A percentile compares a stretch with the other conserved stretches of the same genome.
Conservation (phyloP, 1,139 yeast species). For the Citeromyces hawaiiensis region DNA sequence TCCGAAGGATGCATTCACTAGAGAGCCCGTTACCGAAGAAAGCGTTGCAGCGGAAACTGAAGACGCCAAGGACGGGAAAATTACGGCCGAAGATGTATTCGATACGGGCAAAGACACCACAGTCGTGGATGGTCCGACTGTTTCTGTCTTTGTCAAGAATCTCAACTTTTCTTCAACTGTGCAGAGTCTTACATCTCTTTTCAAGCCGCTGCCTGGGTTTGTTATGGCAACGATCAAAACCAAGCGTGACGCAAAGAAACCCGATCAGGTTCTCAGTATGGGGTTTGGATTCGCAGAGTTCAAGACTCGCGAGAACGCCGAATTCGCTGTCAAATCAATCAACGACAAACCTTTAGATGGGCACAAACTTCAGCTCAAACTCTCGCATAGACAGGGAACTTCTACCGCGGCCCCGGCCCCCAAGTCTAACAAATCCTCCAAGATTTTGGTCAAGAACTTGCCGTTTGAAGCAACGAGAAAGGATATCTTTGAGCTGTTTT, state of each 20-base stretch:
- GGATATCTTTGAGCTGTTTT: slow-evolving; percentile 82
- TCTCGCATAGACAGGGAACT: slow-evolving; percentile 58
- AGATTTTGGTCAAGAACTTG: slow-evolving; percentile 87
- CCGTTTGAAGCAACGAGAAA: slow-evolving; percentile 94
- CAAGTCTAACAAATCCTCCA: slow-evolving; percentile 35
- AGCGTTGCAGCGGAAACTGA: slow-evolving; percentile 9
- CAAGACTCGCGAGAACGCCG: slow-evolving; percentile 64
- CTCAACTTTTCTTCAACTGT: slow-evolving; percentile 74
- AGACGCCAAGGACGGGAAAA: slow-evolving; percentile 27
- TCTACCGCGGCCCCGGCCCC: slow-evolving; percentile 9
- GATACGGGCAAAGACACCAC: slow-evolving; percentile 18
- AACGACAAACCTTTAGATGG: slow-evolving; percentile 81
- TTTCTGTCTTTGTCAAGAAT: slow-evolving; percentile 84
- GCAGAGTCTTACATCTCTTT: slow-evolving; percentile 39
- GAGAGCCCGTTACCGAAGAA: slow-evolving; percentile 35
- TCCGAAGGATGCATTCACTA: slow-evolving; percentile 66
- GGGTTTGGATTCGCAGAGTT: slow-evolving; percentile 97
- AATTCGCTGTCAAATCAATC: slow-evolving; percentile 56
- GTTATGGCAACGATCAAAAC: slow-evolving; percentile 74
- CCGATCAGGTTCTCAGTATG: slow-evolving; percentile 66
- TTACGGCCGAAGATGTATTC: slow-evolving; percentile 27
- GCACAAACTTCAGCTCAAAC: slow-evolving; percentile 76
- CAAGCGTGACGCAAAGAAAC: slow-evolving; percentile 74
- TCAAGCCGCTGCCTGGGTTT: slow-evolving; percentile 67
- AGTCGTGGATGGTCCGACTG: slow-evolving; percentile 54